Conservation (phyloP, 345 rosid genomes). For the Mangifera indica region DNA sequence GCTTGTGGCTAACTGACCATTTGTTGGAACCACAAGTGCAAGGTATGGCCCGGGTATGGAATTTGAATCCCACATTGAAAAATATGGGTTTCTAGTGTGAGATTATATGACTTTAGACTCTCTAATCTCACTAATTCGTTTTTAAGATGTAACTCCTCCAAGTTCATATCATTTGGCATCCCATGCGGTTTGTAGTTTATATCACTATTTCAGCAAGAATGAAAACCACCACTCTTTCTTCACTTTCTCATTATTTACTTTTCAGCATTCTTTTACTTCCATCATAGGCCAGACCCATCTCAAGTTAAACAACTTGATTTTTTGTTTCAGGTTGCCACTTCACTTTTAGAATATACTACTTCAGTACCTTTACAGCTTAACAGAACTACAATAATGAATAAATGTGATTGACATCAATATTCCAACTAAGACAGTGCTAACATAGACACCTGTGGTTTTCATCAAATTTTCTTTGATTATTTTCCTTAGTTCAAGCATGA, state of each 20-base stretch:
- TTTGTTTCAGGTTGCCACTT: slow-evolving; percentile 8
- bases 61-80: too few relatives aligned
- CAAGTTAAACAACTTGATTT: slow-evolving; percentile 3
- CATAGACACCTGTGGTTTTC: neutral
- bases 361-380: slow-evolving; percentile 30
- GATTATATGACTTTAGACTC: too few relatives aligned
- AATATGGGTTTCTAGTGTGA: too few relatives aligned
- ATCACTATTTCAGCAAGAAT: slow-evolving; percentile 10
- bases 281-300: slow-evolving; percentile 12
- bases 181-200: too few relatives aligned
- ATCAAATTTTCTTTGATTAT: too few relatives aligned
- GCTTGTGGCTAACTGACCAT: slow-evolving; percentile 14
- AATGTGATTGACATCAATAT: neutral
- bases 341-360: slow-evolving; percentile 1
- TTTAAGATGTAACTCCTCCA: too few relatives aligned
- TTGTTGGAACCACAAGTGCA: too few relatives aligned
- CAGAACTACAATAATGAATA: neutral
- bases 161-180: too few relatives aligned
- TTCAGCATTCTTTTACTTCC: slow-evolving; percentile 4
- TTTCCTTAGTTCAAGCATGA: too few relatives aligned
- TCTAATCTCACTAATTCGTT: too few relatives aligned
- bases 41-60: too few relatives aligned
- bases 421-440: neutral
- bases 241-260: neutral
- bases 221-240: neutral